Percentiles rank a stretch among this genome's conserved stretches.
These are phyloP conservation scores for Metarhizium sp. DNA, from an alignment of 2,329 filamentous ascomycete species.

Conservation along the genomic window DNA sequence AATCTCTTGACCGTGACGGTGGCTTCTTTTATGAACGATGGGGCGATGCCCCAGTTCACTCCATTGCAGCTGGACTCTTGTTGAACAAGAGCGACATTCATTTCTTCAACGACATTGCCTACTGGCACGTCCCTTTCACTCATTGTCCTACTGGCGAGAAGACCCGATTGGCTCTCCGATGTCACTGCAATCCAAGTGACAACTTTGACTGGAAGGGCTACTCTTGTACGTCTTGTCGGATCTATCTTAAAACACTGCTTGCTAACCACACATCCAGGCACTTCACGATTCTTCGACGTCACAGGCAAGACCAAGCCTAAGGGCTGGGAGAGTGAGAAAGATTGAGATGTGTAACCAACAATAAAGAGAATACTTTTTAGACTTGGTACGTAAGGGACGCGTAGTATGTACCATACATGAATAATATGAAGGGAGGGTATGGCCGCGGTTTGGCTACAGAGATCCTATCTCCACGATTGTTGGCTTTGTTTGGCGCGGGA, in stretches of 20 bases:
- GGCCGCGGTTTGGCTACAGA: not conserved
- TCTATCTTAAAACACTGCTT: too few relatives aligned
- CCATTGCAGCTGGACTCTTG: constrained; percentile 83
- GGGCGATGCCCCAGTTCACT: constrained; percentile 96
- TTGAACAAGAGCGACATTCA: constrained; percentile 90
- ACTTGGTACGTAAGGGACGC: not conserved
- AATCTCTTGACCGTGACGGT: constrained; percentile 77
- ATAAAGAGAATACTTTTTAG: not conserved
- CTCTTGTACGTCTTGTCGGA: constrained; percentile 60
- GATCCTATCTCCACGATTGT: not conserved
- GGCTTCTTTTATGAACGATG: constrained; percentile 99
- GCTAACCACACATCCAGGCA: constrained; percentile 30
- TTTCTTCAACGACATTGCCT: constrained; percentile 98
- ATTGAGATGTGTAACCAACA: not conserved
- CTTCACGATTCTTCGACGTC: constrained; percentile 74
- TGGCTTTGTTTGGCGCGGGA: not conserved
- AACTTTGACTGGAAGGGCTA: constrained; percentile 99
- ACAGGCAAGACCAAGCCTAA: constrained; percentile 74
- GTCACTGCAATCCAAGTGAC: constrained; percentile 88
- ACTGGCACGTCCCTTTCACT: constrained; percentile 96
- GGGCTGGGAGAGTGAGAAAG: constrained; percentile 53
- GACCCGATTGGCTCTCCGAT: constrained; percentile 73
- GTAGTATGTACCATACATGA: constrained; percentile 1
- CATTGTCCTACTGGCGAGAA: constrained; percentile 93
- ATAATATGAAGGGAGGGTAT: not conserved